phyloP scores from a whole-genome alignment of 163 green algal species.

The Smithsoniella earleae region DNA sequence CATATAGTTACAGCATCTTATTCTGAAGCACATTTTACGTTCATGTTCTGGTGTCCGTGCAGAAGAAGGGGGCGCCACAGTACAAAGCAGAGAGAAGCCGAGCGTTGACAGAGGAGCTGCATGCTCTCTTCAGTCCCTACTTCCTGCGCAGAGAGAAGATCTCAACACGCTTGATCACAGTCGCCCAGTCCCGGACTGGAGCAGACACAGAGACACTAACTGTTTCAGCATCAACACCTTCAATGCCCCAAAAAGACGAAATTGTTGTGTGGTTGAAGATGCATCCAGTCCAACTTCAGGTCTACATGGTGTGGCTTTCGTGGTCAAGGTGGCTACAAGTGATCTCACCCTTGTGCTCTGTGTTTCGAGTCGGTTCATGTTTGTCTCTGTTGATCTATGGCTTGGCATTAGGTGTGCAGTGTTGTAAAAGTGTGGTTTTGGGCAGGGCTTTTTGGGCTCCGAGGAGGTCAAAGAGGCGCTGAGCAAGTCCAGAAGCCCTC shows the following conservation, averaged over 20 bases:
- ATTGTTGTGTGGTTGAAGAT: conserved; percentile 89
- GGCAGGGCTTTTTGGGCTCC: conserved; percentile 25
- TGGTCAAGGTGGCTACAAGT: background rate
- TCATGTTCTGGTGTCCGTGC: too few species aligned
- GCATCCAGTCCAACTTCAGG: conserved; percentile 53
- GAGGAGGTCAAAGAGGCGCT: conserved; percentile 39
- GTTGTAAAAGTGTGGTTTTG: background rate
- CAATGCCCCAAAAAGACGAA: conserved; percentile 75
- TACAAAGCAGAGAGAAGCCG: conserved; percentile 46
- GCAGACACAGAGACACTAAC: too few species aligned
- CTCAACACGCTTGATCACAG: conserved; percentile 45
- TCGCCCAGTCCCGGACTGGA: background rate
- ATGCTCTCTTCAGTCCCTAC: conserved; percentile 56
- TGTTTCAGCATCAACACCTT: too few species aligned
- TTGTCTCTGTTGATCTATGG: background rate
- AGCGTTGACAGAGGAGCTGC: conserved; percentile 52
- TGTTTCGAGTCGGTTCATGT: background rate
- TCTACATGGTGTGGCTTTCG: conserved; percentile 45
- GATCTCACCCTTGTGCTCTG: background rate
- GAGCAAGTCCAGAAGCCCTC: conserved; percentile 63
- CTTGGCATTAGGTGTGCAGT: background rate
- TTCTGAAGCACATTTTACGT: too few species aligned
- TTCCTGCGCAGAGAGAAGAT: conserved; percentile 85
- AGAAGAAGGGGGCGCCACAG: conserved; percentile 46
- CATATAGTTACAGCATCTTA: too few species aligned